Base-by-base conservation (phyloP, 1,284 basidiomycete genomes). In the Wallemia hederae region DNA sequence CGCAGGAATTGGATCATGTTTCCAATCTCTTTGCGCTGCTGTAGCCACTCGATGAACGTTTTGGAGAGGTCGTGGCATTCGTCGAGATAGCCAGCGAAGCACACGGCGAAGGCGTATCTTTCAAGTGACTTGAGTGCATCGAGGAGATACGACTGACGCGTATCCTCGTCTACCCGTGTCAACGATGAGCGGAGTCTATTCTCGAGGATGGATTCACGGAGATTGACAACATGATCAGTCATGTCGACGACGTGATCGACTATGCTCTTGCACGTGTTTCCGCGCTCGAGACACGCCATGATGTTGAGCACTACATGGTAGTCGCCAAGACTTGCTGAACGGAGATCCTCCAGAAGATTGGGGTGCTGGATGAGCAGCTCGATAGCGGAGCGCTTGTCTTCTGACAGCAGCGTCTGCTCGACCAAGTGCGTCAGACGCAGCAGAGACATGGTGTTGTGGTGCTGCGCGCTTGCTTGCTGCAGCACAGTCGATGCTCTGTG, bases 31-130 rank as follows among this genome's bases (percentile, higher is more conserved):
- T 59, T 62, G 28, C 63, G 33, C 28, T 58, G 60, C 61, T 63
- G 26, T 24, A 55, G 27, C n/a, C 58, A 65, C 26, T 55, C 39
- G 27, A 31, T 26, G 29, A 61, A 31, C 24, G 62, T 70, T 68
- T 87, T 87, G 86, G 91, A 82, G 85, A 91, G 39, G 98, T 90
- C 69, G 98, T 92, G 5, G 83, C 82, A 49, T 19, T 77, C 76
- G 60, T 90, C 85, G 7, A 94, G 82, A 66, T 88, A 99, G 63
- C 82, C 86, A 1, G 90, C 83, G 67, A 97, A 98, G 0, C 86
- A 85, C 62, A 98, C 85, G 63, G 92, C 79, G 72, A 97, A 97
- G 73, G 94, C 96, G 69, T 78, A 78, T 64, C 75, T 75, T 64
- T 78, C 77, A 25, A 78, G 71, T 2, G 74, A 71, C 55, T 73